phyloP scores from a whole-genome alignment of 495 filamentous ascomycete genomes.

The Penicillium antarcticum region DNA sequence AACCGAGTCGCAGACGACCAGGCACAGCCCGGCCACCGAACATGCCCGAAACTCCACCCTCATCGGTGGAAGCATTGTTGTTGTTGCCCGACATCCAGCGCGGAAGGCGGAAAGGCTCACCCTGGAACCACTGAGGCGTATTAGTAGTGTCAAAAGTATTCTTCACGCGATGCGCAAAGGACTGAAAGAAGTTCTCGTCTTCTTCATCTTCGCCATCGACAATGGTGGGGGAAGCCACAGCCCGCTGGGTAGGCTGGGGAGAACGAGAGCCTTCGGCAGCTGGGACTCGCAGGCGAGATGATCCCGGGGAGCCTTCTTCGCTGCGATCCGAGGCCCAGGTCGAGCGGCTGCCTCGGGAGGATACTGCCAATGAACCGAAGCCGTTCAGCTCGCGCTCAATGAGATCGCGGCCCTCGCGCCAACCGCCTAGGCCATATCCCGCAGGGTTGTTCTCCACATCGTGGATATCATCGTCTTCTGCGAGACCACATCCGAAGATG shows the following conservation, averaged over 20 bases:
- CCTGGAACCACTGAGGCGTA: slow-evolving; percentile 74
- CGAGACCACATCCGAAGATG: slow-evolving; percentile 71
- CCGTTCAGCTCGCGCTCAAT: slow-evolving; percentile 86
- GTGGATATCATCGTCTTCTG: slow-evolving; percentile 68
- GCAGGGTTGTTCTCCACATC: slow-evolving; percentile 60
- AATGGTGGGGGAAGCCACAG: slow-evolving; percentile 27
- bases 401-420: slow-evolving; percentile 90
- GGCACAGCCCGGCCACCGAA: slow-evolving; percentile 55
- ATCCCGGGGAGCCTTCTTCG: slow-evolving; percentile 24
- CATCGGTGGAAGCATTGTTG: slow-evolving; percentile 27
- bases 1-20: slow-evolving; percentile 42
- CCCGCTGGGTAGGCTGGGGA: slow-evolving; percentile 25
- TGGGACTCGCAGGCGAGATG: slow-evolving; percentile 30
- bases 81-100: slow-evolving; percentile 68
- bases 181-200: slow-evolving; percentile 77
- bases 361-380: slow-evolving; percentile 47
- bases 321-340: slow-evolving; percentile 27
- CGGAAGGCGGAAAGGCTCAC: slow-evolving; percentile 67
- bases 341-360: slow-evolving; percentile 32
- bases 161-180: slow-evolving; percentile 76
- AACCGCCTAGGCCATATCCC: slow-evolving; percentile 74
- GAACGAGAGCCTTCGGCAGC: slow-evolving; percentile 24
- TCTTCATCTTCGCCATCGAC: slow-evolving; percentile 58
- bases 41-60: slow-evolving; percentile 42
- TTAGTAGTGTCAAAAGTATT: slow-evolving; percentile 90